Conservation (phyloP, 1,284 basidiomycete genomes). For the Tylopilus sp. region DNA sequence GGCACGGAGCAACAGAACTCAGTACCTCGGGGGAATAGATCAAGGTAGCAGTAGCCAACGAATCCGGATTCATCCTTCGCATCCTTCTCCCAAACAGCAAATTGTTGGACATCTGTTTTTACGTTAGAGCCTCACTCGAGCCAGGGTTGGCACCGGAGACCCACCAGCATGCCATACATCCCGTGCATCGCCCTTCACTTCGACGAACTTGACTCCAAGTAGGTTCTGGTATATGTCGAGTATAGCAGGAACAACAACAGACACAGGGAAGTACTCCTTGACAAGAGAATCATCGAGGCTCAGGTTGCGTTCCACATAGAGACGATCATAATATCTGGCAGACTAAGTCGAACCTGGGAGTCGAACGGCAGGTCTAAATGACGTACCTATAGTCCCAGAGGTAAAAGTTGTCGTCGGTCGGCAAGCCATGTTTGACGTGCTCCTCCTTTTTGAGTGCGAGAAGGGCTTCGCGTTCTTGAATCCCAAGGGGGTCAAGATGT, state of each 20-base stretch:
- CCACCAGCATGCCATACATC: constrained; percentile 77
- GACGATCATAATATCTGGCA: constrained; percentile 73
- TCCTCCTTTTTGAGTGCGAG: constrained; percentile 80
- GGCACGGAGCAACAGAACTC: background rate
- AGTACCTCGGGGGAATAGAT: constrained; percentile 83
- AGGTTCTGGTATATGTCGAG: constrained; percentile 83
- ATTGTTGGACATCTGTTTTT: constrained; percentile 76
- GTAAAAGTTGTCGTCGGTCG: constrained; percentile 76
- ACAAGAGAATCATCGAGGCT: constrained; percentile 78
- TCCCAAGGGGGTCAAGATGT: constrained; percentile 76
- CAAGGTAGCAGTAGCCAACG: constrained; percentile 85
- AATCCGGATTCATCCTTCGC: constrained; percentile 76
- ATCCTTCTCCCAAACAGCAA: constrained; percentile 82
- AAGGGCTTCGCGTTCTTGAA: constrained; percentile 72
- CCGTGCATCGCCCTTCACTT: constrained; percentile 62
- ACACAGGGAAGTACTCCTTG: constrained; percentile 89
- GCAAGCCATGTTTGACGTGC: constrained; percentile 64
- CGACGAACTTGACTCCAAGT: constrained; percentile 77
- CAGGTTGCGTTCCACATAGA: constrained; percentile 72
- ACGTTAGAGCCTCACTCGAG: background rate
- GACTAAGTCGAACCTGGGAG: background rate
- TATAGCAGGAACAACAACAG: constrained; percentile 81
- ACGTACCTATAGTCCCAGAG: constrained; percentile 68
- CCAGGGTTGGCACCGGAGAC: constrained; percentile 20
- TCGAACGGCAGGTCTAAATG: background rate